A percentile compares a stretch with the other conserved stretches of the same genome.
phyloP scores from a whole-genome alignment of 345 rosid genomes.

The Durio zibethinus region DNA sequence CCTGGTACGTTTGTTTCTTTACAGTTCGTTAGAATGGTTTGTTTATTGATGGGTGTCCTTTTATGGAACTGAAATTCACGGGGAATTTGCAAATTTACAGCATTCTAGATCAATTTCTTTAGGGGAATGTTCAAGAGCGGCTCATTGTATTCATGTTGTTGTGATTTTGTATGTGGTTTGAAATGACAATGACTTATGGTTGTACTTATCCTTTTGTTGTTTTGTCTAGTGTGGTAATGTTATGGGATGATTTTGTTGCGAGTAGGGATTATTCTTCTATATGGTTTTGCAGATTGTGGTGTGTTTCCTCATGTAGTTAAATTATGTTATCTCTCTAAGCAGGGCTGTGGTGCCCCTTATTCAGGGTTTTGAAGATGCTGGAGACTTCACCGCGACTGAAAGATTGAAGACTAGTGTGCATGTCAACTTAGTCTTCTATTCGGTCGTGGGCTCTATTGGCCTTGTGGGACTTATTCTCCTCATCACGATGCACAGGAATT shows the following conservation, averaged over 20 bases:
- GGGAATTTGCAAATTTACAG: neutral
- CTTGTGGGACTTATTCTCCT: slow-evolving; percentile 91
- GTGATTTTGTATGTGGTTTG: neutral
- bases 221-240: neutral
- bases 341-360: slow-evolving; percentile 99
- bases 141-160: neutral
- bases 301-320: slow-evolving; percentile 40
- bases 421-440: slow-evolving; percentile 87
- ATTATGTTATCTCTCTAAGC: slow-evolving; percentile 62
- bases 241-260: neutral
- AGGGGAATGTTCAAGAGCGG: neutral
- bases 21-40: neutral
- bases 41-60: neutral
- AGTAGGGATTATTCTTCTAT: slow-evolving; percentile 6
- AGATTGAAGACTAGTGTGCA: slow-evolving; percentile 88
- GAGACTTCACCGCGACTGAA: slow-evolving; percentile 87
- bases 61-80: neutral
- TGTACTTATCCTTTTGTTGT: neutral
- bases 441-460: slow-evolving; percentile 81
- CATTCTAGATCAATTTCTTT: neutral
- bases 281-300: slow-evolving; percentile 26
- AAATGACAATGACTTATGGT: neutral
- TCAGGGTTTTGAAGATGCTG: slow-evolving; percentile 99
- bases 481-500: slow-evolving; percentile 55
- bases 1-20: slow-evolving; percentile 58